Conservation (phyloP, 208 protist species). For the Tritrichomonas musculus region DNA sequence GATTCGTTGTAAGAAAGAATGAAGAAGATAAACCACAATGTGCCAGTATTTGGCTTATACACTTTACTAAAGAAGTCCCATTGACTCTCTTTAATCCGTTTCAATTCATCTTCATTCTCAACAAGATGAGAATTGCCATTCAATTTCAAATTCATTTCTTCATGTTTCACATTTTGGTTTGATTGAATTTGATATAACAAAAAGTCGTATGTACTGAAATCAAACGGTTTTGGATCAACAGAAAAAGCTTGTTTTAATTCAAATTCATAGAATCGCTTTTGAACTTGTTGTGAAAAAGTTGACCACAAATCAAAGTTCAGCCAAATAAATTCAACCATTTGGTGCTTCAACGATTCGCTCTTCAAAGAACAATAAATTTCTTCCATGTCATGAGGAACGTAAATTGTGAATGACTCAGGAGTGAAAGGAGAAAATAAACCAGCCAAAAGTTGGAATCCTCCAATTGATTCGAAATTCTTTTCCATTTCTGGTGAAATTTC, state of each 20-base stretch:
- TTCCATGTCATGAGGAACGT: background rate
- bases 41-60: background rate
- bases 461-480: conserved; percentile 13
- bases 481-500: background rate
- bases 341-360: background rate
- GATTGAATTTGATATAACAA: background rate
- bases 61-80: background rate
- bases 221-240: background rate
- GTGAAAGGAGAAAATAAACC: background rate
- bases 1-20: background rate
- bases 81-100: background rate
- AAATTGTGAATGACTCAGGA: background rate
- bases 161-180: background rate
- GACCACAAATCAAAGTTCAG: background rate
- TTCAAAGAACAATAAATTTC: background rate
- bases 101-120: background rate
- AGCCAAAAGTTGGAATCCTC: background rate
- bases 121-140: background rate
- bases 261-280: background rate
- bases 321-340: conserved; percentile 21
- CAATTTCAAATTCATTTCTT: background rate
- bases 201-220: background rate
- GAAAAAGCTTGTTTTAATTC: background rate
- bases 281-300: background rate
- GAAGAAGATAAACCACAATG: background rate